phyloP scores from a whole-genome alignment of 371 early-diverging fungal genomes.

The Quaeritorhiza haematococci region DNA sequence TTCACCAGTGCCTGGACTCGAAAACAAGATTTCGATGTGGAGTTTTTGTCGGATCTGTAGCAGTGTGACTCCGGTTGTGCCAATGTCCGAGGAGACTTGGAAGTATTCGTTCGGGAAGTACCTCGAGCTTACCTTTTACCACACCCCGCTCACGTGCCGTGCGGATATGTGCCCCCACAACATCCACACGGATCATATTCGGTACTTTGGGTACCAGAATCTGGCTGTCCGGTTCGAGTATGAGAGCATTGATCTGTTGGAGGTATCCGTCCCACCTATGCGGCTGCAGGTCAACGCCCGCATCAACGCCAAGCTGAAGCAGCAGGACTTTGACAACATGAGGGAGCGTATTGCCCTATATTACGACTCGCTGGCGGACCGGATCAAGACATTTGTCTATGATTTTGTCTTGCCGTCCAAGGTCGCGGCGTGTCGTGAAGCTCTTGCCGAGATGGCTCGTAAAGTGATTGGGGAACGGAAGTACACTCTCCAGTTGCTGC shows the following conservation, averaged over 20 bases:
- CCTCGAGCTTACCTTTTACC: slow-evolving; percentile 83
- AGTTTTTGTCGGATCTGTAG: slow-evolving; percentile 72
- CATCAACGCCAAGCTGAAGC: slow-evolving; percentile 48
- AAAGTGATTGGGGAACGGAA: slow-evolving; percentile 61
- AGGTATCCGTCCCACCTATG: slow-evolving; percentile 77
- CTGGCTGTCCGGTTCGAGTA: slow-evolving; percentile 72
- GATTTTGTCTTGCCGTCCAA: slow-evolving; percentile 27
- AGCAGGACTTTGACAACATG: slow-evolving; percentile 56
- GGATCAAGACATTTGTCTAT: slow-evolving; percentile 32
- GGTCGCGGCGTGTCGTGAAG: slow-evolving; percentile 20
- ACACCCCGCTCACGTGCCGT: slow-evolving; percentile 55
- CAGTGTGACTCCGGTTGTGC: slow-evolving; percentile 63
- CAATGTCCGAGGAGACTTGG: slow-evolving; percentile 83
- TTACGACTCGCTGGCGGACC: slow-evolving; percentile 61
- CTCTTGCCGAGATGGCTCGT: slow-evolving; percentile 24
- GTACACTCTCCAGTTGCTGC: slow-evolving; percentile 69
- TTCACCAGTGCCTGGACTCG: slow-evolving; percentile 63
- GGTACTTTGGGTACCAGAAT: slow-evolving; percentile 69
- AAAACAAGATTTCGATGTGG: slow-evolving; percentile 78
- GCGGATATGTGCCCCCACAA: slow-evolving; percentile 78
- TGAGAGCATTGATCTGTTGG: slow-evolving; percentile 67
- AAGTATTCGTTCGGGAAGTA: slow-evolving; percentile 93
- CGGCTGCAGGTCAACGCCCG: slow-evolving; percentile 56
- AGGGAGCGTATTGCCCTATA: slow-evolving; percentile 54
- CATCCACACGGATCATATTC: slow-evolving; percentile 69